Evolutionary conservation across 208 protist genomes (phyloP).

Genomic region (Acanthamoeba royreba): DNA sequence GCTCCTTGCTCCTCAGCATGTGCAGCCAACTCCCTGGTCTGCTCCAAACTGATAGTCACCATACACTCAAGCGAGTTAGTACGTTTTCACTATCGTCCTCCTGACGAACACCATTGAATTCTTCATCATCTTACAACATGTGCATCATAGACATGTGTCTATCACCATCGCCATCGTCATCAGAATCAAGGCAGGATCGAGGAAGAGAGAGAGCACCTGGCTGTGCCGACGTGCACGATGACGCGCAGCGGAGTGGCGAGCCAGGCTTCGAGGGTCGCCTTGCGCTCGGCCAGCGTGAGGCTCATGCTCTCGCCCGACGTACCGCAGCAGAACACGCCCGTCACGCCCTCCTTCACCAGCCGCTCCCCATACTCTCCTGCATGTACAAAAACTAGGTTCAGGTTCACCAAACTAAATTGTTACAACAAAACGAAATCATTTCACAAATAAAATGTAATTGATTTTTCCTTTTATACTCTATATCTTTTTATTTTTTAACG

Average conservation of each 20-base stretch:
- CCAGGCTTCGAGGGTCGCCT: background rate
- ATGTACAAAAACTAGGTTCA: background rate
- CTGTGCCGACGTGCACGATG: background rate
- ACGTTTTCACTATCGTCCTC: too few relatives aligned
- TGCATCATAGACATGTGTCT: too few relatives aligned
- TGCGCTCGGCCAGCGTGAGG: background rate
- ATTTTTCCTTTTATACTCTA: too few relatives aligned
- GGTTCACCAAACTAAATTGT: too few relatives aligned
- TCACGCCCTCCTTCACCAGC: background rate
- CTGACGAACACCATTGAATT: too few relatives aligned
- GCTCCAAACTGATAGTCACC: background rate
- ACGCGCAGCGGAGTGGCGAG: background rate
- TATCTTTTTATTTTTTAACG: too few relatives aligned
- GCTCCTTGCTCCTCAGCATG: background rate
- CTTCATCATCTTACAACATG: too few relatives aligned
- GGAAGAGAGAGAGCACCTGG: background rate
- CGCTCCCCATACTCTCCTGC: background rate
- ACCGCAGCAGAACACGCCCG: background rate
- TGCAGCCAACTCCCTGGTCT: background rate
- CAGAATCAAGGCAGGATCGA: too few relatives aligned
- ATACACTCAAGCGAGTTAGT: too few relatives aligned
- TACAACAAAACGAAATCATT: too few relatives aligned
- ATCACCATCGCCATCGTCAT: too few relatives aligned
- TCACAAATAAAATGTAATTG: too few relatives aligned
- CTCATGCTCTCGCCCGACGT: constrained; percentile 34